Base-by-base conservation (phyloP, 768 basidiomycete species). In the Candolleomyces eurysporus region DNA sequence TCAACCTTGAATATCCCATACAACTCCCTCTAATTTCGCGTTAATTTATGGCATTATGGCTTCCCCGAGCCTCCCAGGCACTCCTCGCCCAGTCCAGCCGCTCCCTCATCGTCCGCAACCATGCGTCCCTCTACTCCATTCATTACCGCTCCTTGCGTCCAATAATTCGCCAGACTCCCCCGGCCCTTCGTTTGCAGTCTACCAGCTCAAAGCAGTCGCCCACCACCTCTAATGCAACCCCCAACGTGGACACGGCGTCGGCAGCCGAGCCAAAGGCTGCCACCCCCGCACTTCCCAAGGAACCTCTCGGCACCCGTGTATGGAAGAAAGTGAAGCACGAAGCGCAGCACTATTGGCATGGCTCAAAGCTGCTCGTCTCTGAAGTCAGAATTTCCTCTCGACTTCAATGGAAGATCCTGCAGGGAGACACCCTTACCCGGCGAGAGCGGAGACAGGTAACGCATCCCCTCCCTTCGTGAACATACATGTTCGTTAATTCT, bases 261-360 rank as follows among this genome's bases (percentile, higher is more conserved):
- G 4, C 17, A 13, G 31, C 60, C 19, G 84, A 85, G 61, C 66
- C 71, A 32, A 87, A 84, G 67, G 68, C 83, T 0, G 71, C 75
- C n/a, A 80, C 80, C 8, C 85, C 84, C 10, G 73, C 79, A 0
- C 79, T 82, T 39, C 62, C 79, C 3, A 72, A 78, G 46, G 70
- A 66, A 19, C 80, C 83, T 13, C 72, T 92, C 3, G 61, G 78
- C 45, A 79, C 84, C 10, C 81, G 95, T 43, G 84, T 84, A 7
- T 98, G 96, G 96, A 90, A 90, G 66, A 91, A 88, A 67, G 88
- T 98, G 63, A 99, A 98, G 78, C 92, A 98, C 68, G 97, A 98
- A 74, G 94, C 89, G 0, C 84, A 86, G 61, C 96, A 99, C 73
- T 99, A 98, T 73, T 98, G 96, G 96, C 89, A 95, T 64, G 96